Percentiles rank a stretch among this genome's conserved stretches.
Conservation (phyloP, 257 asterid species). For the Plantago elongata region DNA sequence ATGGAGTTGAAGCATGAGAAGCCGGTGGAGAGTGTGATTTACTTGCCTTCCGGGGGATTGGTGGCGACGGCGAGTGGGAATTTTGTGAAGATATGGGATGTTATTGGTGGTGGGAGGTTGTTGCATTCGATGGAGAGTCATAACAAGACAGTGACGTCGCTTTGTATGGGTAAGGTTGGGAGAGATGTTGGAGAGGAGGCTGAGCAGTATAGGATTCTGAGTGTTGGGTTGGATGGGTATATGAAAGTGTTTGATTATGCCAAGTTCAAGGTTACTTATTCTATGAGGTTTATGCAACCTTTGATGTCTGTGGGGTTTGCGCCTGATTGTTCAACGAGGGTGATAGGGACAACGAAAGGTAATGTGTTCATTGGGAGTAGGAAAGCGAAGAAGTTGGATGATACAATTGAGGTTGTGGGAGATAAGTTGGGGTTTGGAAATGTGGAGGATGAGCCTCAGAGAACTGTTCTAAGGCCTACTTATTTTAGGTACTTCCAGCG, state of each 20-base stretch:
- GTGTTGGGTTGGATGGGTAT: conserved; percentile 86
- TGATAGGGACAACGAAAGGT: conserved; percentile 79
- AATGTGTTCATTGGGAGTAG: conserved; percentile 60
- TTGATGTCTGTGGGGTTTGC: conserved; percentile 72
- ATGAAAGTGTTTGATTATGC: conserved; percentile 86
- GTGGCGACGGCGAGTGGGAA: conserved; percentile 88
- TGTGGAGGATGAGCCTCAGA: conserved; percentile 41
- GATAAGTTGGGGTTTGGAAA: conserved; percentile 35
- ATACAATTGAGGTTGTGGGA: conserved; percentile 18
- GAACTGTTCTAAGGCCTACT: conserved; percentile 61
- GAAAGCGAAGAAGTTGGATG: conserved; percentile 42
- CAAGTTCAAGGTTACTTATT: conserved; percentile 70
- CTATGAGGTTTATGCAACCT: conserved; percentile 80
- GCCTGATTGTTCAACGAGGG: conserved; percentile 68
- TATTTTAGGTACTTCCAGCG: conserved; percentile 78
- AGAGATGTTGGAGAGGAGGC: conserved; percentile 45
- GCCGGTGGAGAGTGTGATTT: conserved; percentile 87
- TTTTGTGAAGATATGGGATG: conserved; percentile 85
- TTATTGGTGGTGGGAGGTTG: conserved; percentile 87
- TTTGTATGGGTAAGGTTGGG: conserved; percentile 69
- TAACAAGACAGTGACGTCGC: conserved; percentile 74
- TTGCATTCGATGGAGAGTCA: conserved; percentile 89
- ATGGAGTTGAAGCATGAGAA: conserved; percentile 78
- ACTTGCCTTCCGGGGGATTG: conserved; percentile 83
- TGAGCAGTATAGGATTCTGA: conserved; percentile 58